phyloP scores from a whole-genome alignment of 106 monocot species.

The Agapanthus africanus region DNA sequence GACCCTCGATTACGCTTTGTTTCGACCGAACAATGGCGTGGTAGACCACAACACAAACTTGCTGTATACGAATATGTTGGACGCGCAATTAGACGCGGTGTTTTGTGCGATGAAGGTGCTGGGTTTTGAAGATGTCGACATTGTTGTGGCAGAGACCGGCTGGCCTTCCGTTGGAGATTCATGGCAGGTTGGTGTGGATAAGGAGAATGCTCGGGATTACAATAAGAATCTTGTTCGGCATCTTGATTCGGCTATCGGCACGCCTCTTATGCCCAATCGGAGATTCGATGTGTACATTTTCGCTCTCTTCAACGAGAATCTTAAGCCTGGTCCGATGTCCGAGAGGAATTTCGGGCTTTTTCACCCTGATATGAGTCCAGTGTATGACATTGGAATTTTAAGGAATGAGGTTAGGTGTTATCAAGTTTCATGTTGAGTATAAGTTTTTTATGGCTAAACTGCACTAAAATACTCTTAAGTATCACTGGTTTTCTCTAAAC shows the following conservation, averaged over 20 bases:
- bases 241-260: constrained; percentile 42
- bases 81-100: constrained; percentile 76
- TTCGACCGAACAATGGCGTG: constrained; percentile 42
- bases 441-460: too few species aligned
- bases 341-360: constrained; percentile 71
- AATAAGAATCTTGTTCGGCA: constrained; percentile 45
- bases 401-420: constrained; percentile 3
- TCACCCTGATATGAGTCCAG: constrained; percentile 36
- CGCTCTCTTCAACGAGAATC: constrained; percentile 68
- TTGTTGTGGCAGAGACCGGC: constrained; percentile 65
- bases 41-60: constrained; percentile 39
- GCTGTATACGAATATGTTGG: constrained; percentile 73
- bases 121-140: constrained; percentile 53
- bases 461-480: too few species aligned
- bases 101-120: constrained; percentile 47
- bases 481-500: too few species aligned
- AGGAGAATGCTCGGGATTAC: constrained; percentile 45
- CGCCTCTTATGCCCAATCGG: constrained; percentile 70
- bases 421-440: neutral
- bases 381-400: constrained; percentile 58
- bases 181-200: constrained; percentile 28
- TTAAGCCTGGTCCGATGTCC: constrained; percentile 64
- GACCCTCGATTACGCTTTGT: constrained; percentile 65
- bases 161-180: constrained; percentile 65
- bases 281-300: constrained; percentile 65